A percentile compares a stretch with the other conserved stretches of the same genome.
These are phyloP conservation scores for Mucor velutinosus DNA, from an alignment of 371 early-diverging fungal genomes.

Conservation along the genomic window DNA sequence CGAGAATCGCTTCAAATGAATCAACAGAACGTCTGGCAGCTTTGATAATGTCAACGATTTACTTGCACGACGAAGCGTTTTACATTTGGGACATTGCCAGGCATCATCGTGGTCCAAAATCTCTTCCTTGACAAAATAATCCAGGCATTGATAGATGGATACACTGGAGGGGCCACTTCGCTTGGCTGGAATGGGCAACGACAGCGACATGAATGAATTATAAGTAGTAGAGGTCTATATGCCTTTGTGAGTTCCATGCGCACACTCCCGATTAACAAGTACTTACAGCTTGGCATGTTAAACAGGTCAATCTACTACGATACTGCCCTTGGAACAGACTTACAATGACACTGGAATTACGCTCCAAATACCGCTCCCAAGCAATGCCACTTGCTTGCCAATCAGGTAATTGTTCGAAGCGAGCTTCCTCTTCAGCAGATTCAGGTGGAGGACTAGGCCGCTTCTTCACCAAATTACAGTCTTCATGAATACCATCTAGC, in stretches of 20 bases:
- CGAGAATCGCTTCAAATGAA: conserved; percentile 95
- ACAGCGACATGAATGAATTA: conserved; percentile 90
- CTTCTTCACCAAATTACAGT: conserved; percentile 53
- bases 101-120: conserved; percentile 86
- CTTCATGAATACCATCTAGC: conserved; percentile 80
- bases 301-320: conserved; percentile 78
- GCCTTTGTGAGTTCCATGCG: background rate
- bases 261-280: background rate
- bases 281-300: conserved; percentile 63
- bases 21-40: conserved; percentile 85
- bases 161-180: conserved; percentile 36
- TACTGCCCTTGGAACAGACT: conserved; percentile 90
- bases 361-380: conserved; percentile 78
- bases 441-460: conserved; percentile 31
- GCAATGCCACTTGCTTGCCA: conserved; percentile 64
- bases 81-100: conserved; percentile 91
- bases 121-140: conserved; percentile 84
- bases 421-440: conserved; percentile 39
- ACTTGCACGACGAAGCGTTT: conserved; percentile 67
- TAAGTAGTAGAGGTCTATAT: conserved; percentile 84
- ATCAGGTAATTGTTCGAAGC: conserved; percentile 49
- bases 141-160: conserved; percentile 80
- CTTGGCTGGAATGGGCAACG: conserved; percentile 85
- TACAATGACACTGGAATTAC: conserved; percentile 91
- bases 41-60: conserved; percentile 80